Conservation (phyloP, 495 filamentous ascomycete genomes). For the Neurospora tetraspora region DNA sequence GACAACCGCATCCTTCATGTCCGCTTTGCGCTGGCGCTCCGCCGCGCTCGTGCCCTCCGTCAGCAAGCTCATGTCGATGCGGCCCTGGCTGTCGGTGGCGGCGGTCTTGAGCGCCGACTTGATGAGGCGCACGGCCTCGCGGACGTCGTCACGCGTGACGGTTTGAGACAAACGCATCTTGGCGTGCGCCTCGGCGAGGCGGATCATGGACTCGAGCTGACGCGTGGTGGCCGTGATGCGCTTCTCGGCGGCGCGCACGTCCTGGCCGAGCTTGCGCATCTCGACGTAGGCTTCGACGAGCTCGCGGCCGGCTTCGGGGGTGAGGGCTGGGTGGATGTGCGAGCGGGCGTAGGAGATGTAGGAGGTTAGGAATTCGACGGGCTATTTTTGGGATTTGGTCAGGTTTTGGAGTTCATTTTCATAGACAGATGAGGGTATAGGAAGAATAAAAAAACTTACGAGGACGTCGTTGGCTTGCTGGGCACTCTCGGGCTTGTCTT, state of each 20-base stretch:
- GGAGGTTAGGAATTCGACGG: constrained; percentile 87
- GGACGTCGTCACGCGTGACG: constrained; percentile 75
- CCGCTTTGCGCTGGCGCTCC: constrained; percentile 69
- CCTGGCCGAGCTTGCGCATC: constrained; percentile 92
- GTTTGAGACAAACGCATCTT: constrained; percentile 79
- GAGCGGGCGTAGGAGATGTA: constrained; percentile 97
- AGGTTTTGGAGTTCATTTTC: constrained; percentile 10
- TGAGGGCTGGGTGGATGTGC: constrained; percentile 72
- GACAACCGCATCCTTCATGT: constrained; percentile 74
- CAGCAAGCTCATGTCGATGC: constrained; percentile 93
- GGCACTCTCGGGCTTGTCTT: constrained; percentile 86
- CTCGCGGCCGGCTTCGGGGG: constrained; percentile 62
- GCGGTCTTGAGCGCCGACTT: constrained; percentile 92
- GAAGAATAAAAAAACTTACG: constrained; percentile 39
- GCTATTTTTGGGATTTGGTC: constrained; percentile 35
- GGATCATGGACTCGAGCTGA: constrained; percentile 95
- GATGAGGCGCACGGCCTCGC: constrained; percentile 87
- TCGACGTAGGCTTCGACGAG: constrained; percentile 84
- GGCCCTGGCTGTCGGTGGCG: constrained; percentile 84
- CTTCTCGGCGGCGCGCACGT: constrained; percentile 85
- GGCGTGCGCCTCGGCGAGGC: constrained; percentile 89
- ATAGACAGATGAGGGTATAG: neutral
- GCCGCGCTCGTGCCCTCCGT: constrained; percentile 82
- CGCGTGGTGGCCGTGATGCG: constrained; percentile 95
- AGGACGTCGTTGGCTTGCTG: constrained; percentile 56